Conservation (phyloP, 345 rosid genomes). For the Garcia nutans region DNA sequence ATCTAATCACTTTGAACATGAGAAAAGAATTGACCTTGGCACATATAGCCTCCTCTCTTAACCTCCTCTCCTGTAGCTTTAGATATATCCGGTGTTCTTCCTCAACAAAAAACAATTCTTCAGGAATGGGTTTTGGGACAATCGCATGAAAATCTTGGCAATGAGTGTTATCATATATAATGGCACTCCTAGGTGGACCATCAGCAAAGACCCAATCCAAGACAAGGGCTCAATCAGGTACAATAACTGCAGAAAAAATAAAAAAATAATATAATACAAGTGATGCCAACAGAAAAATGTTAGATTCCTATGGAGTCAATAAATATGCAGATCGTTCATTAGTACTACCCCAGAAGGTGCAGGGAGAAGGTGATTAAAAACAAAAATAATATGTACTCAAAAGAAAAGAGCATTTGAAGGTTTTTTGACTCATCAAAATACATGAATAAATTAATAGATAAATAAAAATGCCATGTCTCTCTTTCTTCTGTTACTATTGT, state of each 20-base stretch:
- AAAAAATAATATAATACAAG: background rate
- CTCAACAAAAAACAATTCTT: constrained; percentile 68
- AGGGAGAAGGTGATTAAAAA: background rate
- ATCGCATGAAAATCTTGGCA: constrained; percentile 72
- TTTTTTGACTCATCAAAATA: no score
- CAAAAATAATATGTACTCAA: background rate
- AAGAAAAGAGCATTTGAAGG: background rate
- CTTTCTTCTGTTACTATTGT: no score
- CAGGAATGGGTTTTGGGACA: constrained; percentile 49
- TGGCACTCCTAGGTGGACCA: constrained; percentile 74
- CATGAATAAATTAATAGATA: no score
- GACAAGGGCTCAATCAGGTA: constrained; percentile 59
- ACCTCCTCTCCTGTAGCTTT: constrained; percentile 66
- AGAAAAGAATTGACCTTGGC: constrained; percentile 54
- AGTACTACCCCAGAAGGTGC: background rate
- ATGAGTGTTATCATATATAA: constrained; percentile 69
- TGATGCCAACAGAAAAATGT: background rate
- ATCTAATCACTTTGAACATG: constrained; percentile 4
- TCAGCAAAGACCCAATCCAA: constrained; percentile 94
- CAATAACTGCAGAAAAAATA: constrained; percentile 53
- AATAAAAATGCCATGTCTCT: no score
- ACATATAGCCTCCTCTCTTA: constrained; percentile 66
- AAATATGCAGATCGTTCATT: constrained; percentile 1
- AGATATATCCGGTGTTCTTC: constrained; percentile 58
- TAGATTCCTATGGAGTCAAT: background rate